These are phyloP conservation scores for Capsicum rhomboideum DNA, from an alignment of 257 asterid species.

Conservation along the genomic window DNA sequence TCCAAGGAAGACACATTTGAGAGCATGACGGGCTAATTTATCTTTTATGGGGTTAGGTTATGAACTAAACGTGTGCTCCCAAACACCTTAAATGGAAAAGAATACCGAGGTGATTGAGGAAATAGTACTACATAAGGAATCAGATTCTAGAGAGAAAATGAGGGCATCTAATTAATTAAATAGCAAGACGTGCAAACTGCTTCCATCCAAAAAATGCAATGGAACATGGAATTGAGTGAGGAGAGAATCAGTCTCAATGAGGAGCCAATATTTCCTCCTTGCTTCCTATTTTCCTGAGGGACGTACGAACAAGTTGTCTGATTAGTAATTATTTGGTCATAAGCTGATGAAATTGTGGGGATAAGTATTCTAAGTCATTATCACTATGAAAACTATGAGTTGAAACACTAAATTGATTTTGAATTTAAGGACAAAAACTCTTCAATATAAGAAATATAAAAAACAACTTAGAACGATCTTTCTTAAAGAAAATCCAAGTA, in stretches of 20 bases:
- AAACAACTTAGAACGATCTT: neutral
- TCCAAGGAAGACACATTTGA: neutral
- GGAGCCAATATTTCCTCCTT: neutral
- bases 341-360: too few relatives aligned
- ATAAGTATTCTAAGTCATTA: neutral
- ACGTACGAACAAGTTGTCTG: neutral
- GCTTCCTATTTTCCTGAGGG: neutral
- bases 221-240: neutral
- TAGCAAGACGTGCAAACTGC: too few relatives aligned
- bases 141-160: neutral
- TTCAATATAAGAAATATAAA: too few relatives aligned
- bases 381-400: neutral
- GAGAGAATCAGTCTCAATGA: neutral
- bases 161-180: too few relatives aligned
- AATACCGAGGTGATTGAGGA: neutral
- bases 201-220: too few relatives aligned
- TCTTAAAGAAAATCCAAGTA: neutral
- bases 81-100: neutral
- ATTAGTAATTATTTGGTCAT: too few relatives aligned
- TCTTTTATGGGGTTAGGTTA: neutral
- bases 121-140: neutral
- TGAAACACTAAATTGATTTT: neutral
- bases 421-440: neutral
- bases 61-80: neutral
- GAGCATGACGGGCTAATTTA: neutral